Evolutionary conservation across 257 asterid species (phyloP).

Genomic region (Solanum phureja): DNA sequence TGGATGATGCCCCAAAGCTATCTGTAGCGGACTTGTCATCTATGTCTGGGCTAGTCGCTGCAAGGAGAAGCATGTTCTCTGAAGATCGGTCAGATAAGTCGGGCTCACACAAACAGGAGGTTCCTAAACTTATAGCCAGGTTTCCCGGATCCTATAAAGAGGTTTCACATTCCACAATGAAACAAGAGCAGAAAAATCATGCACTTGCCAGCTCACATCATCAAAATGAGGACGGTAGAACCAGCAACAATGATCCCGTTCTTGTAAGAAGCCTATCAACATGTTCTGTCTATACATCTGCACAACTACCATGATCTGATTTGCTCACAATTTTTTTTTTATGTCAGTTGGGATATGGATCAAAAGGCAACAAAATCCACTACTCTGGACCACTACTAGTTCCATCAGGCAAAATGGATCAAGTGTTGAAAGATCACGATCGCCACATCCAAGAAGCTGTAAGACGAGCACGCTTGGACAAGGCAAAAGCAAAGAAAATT

Average conservation of each 20-base stretch:
- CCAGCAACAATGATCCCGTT: conserved; percentile 44
- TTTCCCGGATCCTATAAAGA: conserved; percentile 89
- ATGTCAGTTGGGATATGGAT: conserved; percentile 61
- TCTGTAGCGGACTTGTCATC: conserved; percentile 55
- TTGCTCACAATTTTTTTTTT: not conserved
- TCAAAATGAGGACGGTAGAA: conserved; percentile 45
- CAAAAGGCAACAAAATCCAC: conserved; percentile 76
- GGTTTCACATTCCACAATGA: conserved; percentile 42
- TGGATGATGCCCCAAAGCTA: conserved; percentile 55
- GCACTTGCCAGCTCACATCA: conserved; percentile 20
- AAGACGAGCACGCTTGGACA: conserved; percentile 81
- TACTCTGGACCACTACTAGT: conserved; percentile 88
- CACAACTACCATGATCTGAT: not conserved
- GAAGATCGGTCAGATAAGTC: conserved; percentile 54
- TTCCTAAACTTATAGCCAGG: conserved; percentile 61
- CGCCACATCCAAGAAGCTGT: conserved; percentile 91
- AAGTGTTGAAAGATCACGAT: conserved; percentile 80
- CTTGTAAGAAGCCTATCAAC: conserved; percentile 31
- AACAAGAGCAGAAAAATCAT: conserved; percentile 35
- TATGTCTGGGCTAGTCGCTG: conserved; percentile 77
- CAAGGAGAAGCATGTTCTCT: conserved; percentile 67
- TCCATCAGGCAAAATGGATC: conserved; percentile 84
- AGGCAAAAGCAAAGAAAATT: conserved; percentile 56
- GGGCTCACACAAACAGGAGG: conserved; percentile 38
- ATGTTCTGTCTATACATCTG: not conserved